Base-by-base conservation (phyloP, 73 alveolate species). In the Paramecium octaurelia region DNA sequence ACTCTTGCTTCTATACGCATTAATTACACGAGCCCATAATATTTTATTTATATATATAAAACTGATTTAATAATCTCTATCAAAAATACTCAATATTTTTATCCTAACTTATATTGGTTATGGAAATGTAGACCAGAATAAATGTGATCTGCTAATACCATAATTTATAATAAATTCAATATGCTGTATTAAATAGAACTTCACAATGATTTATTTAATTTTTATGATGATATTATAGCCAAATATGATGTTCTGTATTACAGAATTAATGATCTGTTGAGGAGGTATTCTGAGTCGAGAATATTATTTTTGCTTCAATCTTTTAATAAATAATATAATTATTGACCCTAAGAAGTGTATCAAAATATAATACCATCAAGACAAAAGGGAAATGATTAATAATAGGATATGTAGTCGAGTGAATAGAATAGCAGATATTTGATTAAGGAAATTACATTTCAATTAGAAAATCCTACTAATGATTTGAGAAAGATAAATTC, bases 241-340 rank as follows among this genome's bases (percentile, higher is more conserved):
- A 54, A 54, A 54, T 54, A 54, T 54, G 69, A 54, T 54, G 69
- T 54, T 54, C 69, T 54, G 69, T 31, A 64, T 21, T 34, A 31
- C 84, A 64, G 84, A 31, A 64, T 27, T 34, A 10, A 64, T 64
- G 84, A 64, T 64, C 84, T 64, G 84, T 64, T 64, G 84, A 64
- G 84, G 84, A 64, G 84, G 84, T 64, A 64, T 64, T 64, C 84
- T 64, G 84, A 64, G 84, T 64, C 23, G 27, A 31, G 8, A 31
- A 64, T 64, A 31, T 64, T 64, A 31, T 54, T 54, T 64, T 64
- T 64, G 50, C 16, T 64, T 64, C 50, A 27, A 2, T 16, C 16
- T 18, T 54, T 54, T 18, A 23, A 23, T 27, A 64, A 31, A 11
- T 27, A 27, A 64, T 27, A 64, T 11, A 64, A 31, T 27, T 31